A percentile compares a stretch with the other conserved stretches of the same genome.
phyloP scores from a whole-genome alignment of 495 filamentous ascomycete species.

The Penicillium steckii region DNA sequence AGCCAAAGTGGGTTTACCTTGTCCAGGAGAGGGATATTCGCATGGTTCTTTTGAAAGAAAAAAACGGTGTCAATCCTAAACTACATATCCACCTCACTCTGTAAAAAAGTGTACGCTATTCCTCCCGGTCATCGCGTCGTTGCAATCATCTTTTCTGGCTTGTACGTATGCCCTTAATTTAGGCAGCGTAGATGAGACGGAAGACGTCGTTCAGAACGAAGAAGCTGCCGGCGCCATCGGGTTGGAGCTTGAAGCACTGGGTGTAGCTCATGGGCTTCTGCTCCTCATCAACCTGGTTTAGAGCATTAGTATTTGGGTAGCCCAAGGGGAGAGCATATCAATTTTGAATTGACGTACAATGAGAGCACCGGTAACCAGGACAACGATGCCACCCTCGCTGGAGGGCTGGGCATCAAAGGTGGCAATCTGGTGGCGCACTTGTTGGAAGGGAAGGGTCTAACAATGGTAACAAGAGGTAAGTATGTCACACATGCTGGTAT shows the following conservation, averaged over 20 bases:
- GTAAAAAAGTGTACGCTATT: constrained; percentile 8
- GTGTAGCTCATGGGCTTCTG: constrained; percentile 78
- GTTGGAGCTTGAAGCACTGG: constrained; percentile 79
- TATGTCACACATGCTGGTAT: neutral
- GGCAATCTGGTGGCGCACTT: constrained; percentile 66
- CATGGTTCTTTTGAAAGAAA: neutral
- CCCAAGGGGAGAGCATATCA: neutral
- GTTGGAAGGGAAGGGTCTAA: constrained; percentile 75
- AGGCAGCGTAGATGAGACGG: constrained; percentile 65
- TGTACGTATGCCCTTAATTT: constrained; percentile 3
- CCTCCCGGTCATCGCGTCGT: constrained; percentile 23
- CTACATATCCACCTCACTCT: neutral
- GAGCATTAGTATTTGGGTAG: neutral
- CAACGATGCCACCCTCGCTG: constrained; percentile 65
- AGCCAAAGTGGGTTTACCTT: neutral
- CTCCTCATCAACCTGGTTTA: constrained; percentile 73
- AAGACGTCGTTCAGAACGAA: constrained; percentile 93
- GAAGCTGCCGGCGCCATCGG: constrained; percentile 66
- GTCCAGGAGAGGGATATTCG: neutral
- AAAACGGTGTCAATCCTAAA: neutral
- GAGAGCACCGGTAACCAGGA: constrained; percentile 82
- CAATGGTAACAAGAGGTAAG: constrained; percentile 7
- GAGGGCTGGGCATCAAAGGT: constrained; percentile 78
- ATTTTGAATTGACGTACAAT: constrained; percentile 52
- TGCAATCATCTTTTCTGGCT: constrained; percentile 2